phyloP scores from a whole-genome alignment of 164 flowering plant species.

The Magnolia changhungtana region DNA sequence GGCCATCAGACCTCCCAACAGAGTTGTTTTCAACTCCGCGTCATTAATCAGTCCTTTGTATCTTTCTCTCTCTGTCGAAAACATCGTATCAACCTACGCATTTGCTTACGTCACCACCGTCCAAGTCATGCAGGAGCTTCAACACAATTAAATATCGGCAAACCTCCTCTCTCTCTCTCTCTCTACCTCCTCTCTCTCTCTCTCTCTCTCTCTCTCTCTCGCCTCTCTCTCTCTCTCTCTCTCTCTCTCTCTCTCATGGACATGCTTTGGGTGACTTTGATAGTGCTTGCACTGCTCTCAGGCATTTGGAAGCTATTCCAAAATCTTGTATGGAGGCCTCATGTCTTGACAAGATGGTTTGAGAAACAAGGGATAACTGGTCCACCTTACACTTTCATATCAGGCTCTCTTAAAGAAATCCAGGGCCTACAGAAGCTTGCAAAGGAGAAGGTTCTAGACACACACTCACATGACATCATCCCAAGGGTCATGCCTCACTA shows the following conservation, averaged over 20 bases:
- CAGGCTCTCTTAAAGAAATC: neutral
- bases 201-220: too few species aligned
- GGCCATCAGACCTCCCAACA: too few species aligned
- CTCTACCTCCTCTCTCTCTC: too few species aligned
- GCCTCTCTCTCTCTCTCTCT: neutral
- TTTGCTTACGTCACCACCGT: too few species aligned
- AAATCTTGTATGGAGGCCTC: conserved; percentile 1
- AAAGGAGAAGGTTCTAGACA: neutral
- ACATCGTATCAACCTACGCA: too few species aligned
- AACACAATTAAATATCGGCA: too few species aligned
- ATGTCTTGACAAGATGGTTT: neutral
- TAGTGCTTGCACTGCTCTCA: neutral
- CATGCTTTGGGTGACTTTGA: neutral
- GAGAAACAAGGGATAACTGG: neutral
- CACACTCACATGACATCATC: neutral
- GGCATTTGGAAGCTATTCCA: neutral
- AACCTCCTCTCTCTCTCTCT: too few species aligned
- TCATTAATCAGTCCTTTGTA: too few species aligned
- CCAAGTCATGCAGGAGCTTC: too few species aligned
- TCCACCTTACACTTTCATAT: neutral
- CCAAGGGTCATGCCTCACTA: conserved; percentile 3
- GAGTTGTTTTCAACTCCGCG: too few species aligned
- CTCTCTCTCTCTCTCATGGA: neutral
- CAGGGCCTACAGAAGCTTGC: neutral
- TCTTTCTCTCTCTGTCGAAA: too few species aligned